Evolutionary conservation across 148 eudicot species (phyloP).

Genomic region (Polygonum aviculare): DNA sequence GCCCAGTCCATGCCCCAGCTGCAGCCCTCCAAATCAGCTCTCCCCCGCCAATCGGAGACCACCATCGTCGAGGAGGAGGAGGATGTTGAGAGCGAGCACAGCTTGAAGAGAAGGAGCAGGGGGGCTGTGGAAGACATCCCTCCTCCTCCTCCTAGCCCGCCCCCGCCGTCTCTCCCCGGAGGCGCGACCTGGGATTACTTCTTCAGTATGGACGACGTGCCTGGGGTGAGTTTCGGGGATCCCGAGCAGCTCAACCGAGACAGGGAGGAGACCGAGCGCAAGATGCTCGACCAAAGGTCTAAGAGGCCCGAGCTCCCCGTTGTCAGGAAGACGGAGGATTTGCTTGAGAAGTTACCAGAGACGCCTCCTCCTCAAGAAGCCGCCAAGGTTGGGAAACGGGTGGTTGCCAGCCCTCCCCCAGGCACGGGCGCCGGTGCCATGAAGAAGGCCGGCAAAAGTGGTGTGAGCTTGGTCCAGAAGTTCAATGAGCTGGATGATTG

Average conservation of each 20-base stretch:
- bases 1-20: conserved; percentile 73
- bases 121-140: conserved; percentile 9
- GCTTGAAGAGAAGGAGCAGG: conserved; percentile 7
- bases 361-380: conserved; percentile 28
- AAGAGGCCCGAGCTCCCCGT: conserved; percentile 12
- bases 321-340: conserved; percentile 21
- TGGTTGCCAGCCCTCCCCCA: conserved; percentile 13
- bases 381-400: conserved; percentile 28
- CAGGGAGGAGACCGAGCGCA: conserved; percentile 38
- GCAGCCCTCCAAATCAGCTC: conserved; percentile 18
- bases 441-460: conserved; percentile 44
- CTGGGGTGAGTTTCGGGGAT: conserved; percentile 45
- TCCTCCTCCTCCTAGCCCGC: conserved; percentile 28
- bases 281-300: conserved; percentile 31
- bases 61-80: conserved; percentile 38
- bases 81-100: conserved; percentile 22
- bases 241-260: conserved; percentile 40
- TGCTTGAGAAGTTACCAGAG: conserved; percentile 14
- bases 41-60: conserved; percentile 20
- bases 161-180: conserved; percentile 25
- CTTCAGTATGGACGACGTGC: conserved; percentile 31
- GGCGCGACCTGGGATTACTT: conserved; percentile 51
- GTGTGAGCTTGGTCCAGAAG: conserved; percentile 42
- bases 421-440: conserved; percentile 27
- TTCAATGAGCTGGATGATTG: conserved; percentile 70